Base-by-base conservation (phyloP, 495 filamentous ascomycete species). In the Penicillium arizonense region DNA sequence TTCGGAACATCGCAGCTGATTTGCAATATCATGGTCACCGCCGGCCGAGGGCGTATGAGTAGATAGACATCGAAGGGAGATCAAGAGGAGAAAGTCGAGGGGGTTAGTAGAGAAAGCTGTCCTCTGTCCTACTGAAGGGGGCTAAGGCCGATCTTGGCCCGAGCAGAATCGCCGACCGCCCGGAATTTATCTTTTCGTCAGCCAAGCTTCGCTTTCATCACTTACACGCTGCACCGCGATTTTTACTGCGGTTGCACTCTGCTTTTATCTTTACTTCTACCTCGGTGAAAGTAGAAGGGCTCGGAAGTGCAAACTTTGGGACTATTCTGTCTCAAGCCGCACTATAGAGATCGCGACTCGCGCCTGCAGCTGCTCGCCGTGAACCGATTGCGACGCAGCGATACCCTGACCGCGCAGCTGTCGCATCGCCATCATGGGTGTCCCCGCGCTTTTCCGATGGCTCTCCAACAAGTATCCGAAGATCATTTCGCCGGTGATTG, bases 381-480 rank as follows among this genome's bases (percentile, higher is more conserved):
- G 4, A 43, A 35, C 38, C 23, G 39, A 42, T 50, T 50, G 48
- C 48, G 48, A 43, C 48, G 42, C 18, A n/a, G 12, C 38, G 12
- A 12, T 33, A 33, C 38, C 13, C 3, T 50, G 47, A 50, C 12
- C 12, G 2, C 20, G 4, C 43, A 35, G 32, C 35, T 43, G 60
- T 65, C 56, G 54, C 55, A 50, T 63, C 54, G 61, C 61, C 72
- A 83, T 61, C 44, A 96, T 96, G 91, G 91, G 91, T 90, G 91
- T 96, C 65, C 91, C 91, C 58, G 90, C 91, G 50, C 84, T 91
- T 32, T 96, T 94, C 72, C 77, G 91, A 76, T 97, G 92, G 92
- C 84, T 97, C 18, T 92, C 88, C 67, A 87, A 85, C 77, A 96
- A 95, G 59, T 96, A 96, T 59, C 93, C 94, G 49, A 97, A 97